Percentiles rank a stretch among this genome's conserved stretches.
These are phyloP conservation scores for Saraca asoca DNA, from an alignment of 331 rosid genomes.

Conservation along the genomic window DNA sequence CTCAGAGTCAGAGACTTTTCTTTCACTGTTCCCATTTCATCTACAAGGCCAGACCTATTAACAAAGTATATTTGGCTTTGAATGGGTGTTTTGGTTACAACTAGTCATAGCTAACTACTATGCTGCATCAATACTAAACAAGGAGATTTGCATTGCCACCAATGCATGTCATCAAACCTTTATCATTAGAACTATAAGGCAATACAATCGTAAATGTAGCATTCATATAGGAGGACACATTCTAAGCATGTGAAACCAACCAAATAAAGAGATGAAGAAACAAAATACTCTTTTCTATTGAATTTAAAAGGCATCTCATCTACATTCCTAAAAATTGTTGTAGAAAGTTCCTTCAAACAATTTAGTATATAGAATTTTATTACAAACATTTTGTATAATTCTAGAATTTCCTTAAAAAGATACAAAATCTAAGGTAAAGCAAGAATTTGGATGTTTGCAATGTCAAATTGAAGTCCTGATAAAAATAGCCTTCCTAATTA, in stretches of 20 bases:
- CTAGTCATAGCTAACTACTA: no score
- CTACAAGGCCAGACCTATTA: no score
- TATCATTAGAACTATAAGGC: no score
- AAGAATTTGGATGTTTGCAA: constrained; percentile 63
- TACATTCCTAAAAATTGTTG: constrained; percentile 27
- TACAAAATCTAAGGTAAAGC: constrained; percentile 61
- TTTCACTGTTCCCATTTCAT: no score
- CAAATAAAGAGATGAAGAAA: constrained; percentile 1
- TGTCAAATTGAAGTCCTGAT: constrained; percentile 78
- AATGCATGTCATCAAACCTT: no score
- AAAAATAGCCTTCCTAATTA: constrained; percentile 67
- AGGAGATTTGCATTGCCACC: no score
- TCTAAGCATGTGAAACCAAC: not conserved
- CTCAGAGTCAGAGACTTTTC: no score
- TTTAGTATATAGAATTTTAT: constrained; percentile 49
- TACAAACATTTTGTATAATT: constrained; percentile 44
- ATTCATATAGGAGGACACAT: not conserved
- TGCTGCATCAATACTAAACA: no score
- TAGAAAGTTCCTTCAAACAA: constrained; percentile 32
- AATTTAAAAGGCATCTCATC: no score
- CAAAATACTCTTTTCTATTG: not conserved
- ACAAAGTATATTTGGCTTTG: no score
- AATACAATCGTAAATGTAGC: not conserved
- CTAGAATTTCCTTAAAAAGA: constrained; percentile 48
- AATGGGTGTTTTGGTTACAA: no score